phyloP scores from a whole-genome alignment of 441 rosid species.

The Manihot esculenta region DNA sequence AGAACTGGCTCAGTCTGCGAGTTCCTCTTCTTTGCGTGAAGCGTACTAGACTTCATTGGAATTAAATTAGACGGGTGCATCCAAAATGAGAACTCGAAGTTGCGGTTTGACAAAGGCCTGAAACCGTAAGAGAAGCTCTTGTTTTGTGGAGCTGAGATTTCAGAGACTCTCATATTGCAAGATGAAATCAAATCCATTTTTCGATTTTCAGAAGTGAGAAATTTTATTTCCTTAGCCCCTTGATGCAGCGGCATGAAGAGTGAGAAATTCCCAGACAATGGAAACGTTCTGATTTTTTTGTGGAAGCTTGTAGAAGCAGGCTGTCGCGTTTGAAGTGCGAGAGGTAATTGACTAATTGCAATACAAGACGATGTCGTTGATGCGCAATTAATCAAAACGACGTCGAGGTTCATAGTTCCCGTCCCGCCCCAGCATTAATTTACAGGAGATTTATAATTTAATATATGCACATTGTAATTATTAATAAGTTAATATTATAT shows the following conservation, averaged over 20 bases:
- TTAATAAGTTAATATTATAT: too few species aligned
- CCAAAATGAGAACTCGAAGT: constrained; percentile 24
- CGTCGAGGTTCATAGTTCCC: neutral
- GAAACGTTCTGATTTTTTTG: neutral
- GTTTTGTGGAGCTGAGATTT: constrained; percentile 14
- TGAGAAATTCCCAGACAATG: neutral
- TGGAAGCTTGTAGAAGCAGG: neutral
- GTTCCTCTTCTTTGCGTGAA: constrained; percentile 50
- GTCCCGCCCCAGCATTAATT: too few species aligned
- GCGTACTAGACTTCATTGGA: constrained; percentile 20
- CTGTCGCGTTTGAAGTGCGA: too few species aligned
- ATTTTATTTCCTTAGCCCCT: neutral
- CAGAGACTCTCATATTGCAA: constrained; percentile 11
- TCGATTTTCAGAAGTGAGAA: neutral
- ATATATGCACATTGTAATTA: too few species aligned
- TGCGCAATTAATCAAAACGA: neutral
- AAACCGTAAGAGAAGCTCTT: constrained; percentile 18
- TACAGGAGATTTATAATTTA: too few species aligned
- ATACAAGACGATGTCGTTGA: neutral
- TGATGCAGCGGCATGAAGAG: neutral
- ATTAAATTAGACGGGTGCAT: constrained; percentile 19
- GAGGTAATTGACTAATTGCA: too few species aligned
- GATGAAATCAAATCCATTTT: constrained; percentile 35
- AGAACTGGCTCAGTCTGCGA: constrained; percentile 38
- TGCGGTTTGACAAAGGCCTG: constrained; percentile 17